Base-by-base conservation (phyloP, 805 yeast species). In the Huiozyma naganishii region DNA sequence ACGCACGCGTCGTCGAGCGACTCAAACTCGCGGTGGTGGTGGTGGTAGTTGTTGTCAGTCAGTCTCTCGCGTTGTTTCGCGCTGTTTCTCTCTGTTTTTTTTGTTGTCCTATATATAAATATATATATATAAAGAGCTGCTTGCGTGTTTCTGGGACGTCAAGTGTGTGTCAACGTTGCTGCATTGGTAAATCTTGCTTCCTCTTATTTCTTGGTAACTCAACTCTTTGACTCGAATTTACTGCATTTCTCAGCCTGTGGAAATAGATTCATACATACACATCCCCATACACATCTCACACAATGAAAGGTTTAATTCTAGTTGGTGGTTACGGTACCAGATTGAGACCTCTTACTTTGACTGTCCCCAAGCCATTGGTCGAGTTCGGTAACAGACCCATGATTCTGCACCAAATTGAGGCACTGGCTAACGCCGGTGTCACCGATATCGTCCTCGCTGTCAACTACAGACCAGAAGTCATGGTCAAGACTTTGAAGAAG, bases 261-360 rank as follows among this genome's bases (percentile, higher is more conserved):
- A 17, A 17, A 17, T 37, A n/a, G 33, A 13, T 30, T 32, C 36
- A 23, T 36, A 27, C 37, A 30, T 36, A 23, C 23, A 17, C 23
- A 17, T 17, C 29, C 37, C 36, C 7, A 42, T 12, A 41, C 4
- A 40, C 9, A 41, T 28, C 12, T 35, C 32, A 10, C 37, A 66
- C 36, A 52, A 87, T 88, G 97, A 88, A 88, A 76, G 96, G 95
- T 66, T 80, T 90, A 70, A 90, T 90, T 77, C 81, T 90, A 68
- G 97, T 90, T 59, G 98, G 98, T 66, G 98, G 98, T 70, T 92
- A 89, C 76, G 99, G 99, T 77, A 92, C 99, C 63, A 92, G 99
- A 75, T 83, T 92, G 74, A 89, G 99, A 79, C 99, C 99, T 51
- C 76, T 92, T 62, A 89, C 97, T 50, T 74, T 89, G 59, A 87